These are phyloP conservation scores for Xerocomellus amylosporus DNA, from an alignment of 768 basidiomycete genomes.

Conservation along the genomic window DNA sequence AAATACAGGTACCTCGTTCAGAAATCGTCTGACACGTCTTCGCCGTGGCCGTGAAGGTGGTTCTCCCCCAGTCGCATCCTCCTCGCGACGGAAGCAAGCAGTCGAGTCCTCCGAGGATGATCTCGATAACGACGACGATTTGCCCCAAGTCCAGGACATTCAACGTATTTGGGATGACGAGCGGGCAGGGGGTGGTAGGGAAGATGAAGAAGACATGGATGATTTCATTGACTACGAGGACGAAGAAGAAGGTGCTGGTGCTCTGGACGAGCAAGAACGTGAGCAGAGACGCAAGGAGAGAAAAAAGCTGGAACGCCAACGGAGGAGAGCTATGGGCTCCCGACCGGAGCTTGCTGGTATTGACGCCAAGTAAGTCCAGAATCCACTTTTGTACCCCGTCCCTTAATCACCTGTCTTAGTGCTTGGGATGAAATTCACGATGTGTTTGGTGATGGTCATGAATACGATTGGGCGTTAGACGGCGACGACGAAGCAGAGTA, in stretches of 20 bases:
- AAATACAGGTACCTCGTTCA: constrained; percentile 81
- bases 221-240: constrained; percentile 79
- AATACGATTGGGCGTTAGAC: constrained; percentile 92
- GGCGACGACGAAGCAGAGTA: constrained; percentile 64
- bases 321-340: constrained; percentile 61
- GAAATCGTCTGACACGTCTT: constrained; percentile 68
- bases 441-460: constrained; percentile 94
- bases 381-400: not conserved
- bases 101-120: constrained; percentile 80
- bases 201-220: constrained; percentile 64
- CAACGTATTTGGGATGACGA: constrained; percentile 83
- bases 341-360: constrained; percentile 75
- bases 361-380: constrained; percentile 68
- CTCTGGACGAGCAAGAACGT: constrained; percentile 71
- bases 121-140: constrained; percentile 51
- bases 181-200: constrained; percentile 41
- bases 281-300: constrained; percentile 72
- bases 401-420: constrained; percentile 40
- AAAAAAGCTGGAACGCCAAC: constrained; percentile 57
- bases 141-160: constrained; percentile 54
- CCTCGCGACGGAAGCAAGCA: constrained; percentile 55
- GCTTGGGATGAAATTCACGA: constrained; percentile 96
- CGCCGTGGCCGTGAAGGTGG: constrained; percentile 73
- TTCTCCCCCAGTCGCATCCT: constrained; percentile 62
- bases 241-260: constrained; percentile 78